Evolutionary conservation across 768 basidiomycete species (phyloP), one percentile per base, ranked within the genome.

Genomic region (Hysterangium stoloniferum): DNA sequence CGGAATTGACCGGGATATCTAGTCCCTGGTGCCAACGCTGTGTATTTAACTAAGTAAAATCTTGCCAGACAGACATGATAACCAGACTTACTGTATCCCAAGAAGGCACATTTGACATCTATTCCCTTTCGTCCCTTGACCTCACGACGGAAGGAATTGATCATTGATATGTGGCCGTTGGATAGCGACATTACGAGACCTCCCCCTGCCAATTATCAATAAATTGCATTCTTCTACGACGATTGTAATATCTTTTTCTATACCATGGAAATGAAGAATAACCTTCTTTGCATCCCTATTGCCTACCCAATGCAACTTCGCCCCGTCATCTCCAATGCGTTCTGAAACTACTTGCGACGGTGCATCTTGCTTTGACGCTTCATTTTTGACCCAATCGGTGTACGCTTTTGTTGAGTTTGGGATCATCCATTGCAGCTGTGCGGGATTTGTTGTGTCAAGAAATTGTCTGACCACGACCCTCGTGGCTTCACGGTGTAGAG

Each of bases 1-100:
- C 28, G 36, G n/a, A 58, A 55, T 31, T 48, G 57, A 2, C 46
- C 56, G 2, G 61, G 61, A 52, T 60, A 62, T 3, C 20, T 41
- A 11, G 28, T 43, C 4, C 48, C 20, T 13, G 59, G 59, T 8
- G 48, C 24, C 27, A 60, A 45, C n/a, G 57, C 57, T 61, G 32
- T 1, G 38, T 12, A 32, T 20, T 6, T 1, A 42, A 6, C 4
- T 20, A 6, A 37, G 36, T 27, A 41, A 12, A 7, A 8, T 3
- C 7, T 51, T 11, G 40, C 8, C 40, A 19, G 24, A n/a, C 24
- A n/a, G 24, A n/a, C 20, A 25, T 17, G 35, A 12, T 9, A 17
- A 40, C n/a, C 15, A 4, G 17, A 51, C 49, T 8, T 17, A 51
- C 49, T 51, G 35, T 51, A 51, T 28, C 43, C 49, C n/a, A 42